Conservation (phyloP, 2,329 filamentous ascomycete genomes). For the Botryotinia narcissicola region DNA sequence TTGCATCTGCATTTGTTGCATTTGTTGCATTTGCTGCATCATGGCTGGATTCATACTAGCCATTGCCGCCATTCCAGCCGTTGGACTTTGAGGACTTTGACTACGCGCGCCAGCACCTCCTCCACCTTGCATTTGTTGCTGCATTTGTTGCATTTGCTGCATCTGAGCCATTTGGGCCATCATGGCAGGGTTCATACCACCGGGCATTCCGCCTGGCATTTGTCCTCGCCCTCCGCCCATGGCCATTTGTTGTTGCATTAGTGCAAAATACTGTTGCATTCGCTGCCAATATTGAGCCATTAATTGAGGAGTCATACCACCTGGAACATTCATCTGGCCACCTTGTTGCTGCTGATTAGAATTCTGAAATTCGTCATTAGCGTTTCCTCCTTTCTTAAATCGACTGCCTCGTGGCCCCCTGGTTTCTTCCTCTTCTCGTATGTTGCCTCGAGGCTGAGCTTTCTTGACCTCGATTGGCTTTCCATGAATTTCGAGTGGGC, state of each 20-base stretch:
- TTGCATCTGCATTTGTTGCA: constrained; percentile 52
- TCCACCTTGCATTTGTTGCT: constrained; percentile 46
- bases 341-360: constrained; percentile 38
- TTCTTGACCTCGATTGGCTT: constrained; percentile 99
- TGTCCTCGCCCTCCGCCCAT: constrained; percentile 62
- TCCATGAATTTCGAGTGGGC: constrained; percentile 85
- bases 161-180: constrained; percentile 73
- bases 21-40: constrained; percentile 54
- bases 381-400: constrained; percentile 52
- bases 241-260: constrained; percentile 92
- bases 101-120: constrained; percentile 34
- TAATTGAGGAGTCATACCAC: constrained; percentile 87
- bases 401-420: constrained; percentile 51
- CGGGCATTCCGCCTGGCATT: constrained; percentile 54
- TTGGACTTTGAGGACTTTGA: constrained; percentile 38
- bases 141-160: constrained; percentile 69
- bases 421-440: constrained; percentile 85
- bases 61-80: constrained; percentile 36
- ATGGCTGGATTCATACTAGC: constrained; percentile 44
- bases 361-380: constrained; percentile 46
- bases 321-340: constrained; percentile 41
- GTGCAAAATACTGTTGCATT: constrained; percentile 95
- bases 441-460: constrained; percentile 90
- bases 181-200: constrained; percentile 71
- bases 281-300: constrained; percentile 99